Evolutionary conservation across 2,329 filamentous ascomycete genomes (phyloP), one percentile per base, ranked within the genome.

Genomic region (Cryphonectria japonica): DNA sequence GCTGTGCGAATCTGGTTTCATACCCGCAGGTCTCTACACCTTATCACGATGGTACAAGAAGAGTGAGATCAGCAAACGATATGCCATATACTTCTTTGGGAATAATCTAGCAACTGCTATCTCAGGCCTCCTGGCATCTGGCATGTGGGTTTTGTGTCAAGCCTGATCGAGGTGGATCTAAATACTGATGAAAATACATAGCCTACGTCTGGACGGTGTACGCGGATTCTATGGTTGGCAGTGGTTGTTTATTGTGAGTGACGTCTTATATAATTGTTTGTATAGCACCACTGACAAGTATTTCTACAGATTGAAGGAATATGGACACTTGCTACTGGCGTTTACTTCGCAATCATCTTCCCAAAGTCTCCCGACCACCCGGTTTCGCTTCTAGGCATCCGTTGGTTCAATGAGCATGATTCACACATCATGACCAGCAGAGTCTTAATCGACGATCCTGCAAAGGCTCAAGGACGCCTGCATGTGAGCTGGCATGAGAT

Each of bases 31-130:
- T 8, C 76, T 85, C 1, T 86, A 81, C 76, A 85, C 84, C 0
- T 80, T 86, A 1, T 85, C 83, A 0, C 78, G 80, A 1, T 85
- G 83, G 83, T 85, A 86, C 70, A 85, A 83, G 39, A 79, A 79
- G 3, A 78, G 79, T 9, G 83, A 86, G 71, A 84, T 81, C 0
- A 83, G 81, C 65, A 84, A 83, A 74, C 77, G 84, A 1, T 83
- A 85, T 67, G 80, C 82, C 14, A 78, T 77, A 69, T 85, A 82
- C 74, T 85, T 84, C 68, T 78, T 85, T 26, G 83, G 84, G 1
- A 85, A 83, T 64, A 80, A 82, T 72, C 74, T 80, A 19, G 83
- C 82, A 0, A 77, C 78, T 32, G 83, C 82, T 0, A 79, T 78
- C 11, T 79, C 79, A 0, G 82, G 82, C 2, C 77, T 84, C 0